These are phyloP conservation scores for Amphibolis antarctica DNA, from an alignment of 106 monocot genomes.

Conservation along the genomic window DNA sequence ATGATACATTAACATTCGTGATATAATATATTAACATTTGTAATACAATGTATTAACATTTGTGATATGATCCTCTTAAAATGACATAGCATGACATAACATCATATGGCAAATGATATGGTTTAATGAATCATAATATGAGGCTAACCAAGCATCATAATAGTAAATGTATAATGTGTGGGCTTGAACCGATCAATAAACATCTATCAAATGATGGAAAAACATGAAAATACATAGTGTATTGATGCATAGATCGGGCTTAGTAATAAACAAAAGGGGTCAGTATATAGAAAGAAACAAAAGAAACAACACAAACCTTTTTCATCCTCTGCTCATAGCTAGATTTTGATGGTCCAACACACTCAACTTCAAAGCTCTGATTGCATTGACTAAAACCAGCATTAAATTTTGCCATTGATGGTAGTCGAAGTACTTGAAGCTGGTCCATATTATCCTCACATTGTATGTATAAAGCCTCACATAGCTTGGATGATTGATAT, in stretches of 20 bases:
- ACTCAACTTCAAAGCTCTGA: conserved; percentile 59
- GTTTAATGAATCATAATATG: no score
- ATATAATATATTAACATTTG: no score
- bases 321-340: conserved; percentile 57
- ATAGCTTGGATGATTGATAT: conserved; percentile 84
- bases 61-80: no score
- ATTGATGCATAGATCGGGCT: not conserved
- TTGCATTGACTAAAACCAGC: conserved; percentile 89
- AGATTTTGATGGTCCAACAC: conserved; percentile 77
- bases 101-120: no score
- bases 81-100: no score
- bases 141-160: no score
- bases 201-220: no score
- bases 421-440: conserved; percentile 85
- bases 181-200: no score
- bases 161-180: no score
- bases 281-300: not conserved
- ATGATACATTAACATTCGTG: no score
- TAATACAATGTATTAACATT: no score
- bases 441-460: conserved; percentile 98
- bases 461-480: conserved; percentile 57
- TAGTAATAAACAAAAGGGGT: not conserved
- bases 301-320: conserved; percentile 42
- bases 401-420: conserved; percentile 98
- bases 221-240: no score